These are phyloP conservation scores for Amaranthus cruentus DNA, from an alignment of 148 eudicot genomes.

Conservation along the genomic window DNA sequence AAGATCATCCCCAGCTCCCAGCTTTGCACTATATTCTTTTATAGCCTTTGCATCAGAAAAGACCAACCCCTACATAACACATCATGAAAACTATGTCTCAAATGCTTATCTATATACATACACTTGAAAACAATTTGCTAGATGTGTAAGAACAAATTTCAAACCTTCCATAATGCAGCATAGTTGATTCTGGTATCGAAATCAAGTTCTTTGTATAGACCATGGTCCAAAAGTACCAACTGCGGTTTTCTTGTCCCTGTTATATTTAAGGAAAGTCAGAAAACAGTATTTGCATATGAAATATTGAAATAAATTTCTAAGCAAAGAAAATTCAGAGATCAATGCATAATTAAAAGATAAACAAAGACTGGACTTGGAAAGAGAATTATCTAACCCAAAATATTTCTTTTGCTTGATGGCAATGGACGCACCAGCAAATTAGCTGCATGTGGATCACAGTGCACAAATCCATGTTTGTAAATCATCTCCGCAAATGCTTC, in stretches of 20 bases:
- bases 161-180: constrained; percentile 96
- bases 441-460: constrained; percentile 99
- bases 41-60: constrained; percentile 84
- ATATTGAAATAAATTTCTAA: not conserved
- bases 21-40: constrained; percentile 65
- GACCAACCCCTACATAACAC: constrained; percentile 60
- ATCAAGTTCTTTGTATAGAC: constrained; percentile 91
- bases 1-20: constrained; percentile 97
- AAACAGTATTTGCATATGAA: not conserved
- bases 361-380: not conserved
- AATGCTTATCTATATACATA: not conserved
- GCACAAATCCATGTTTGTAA: constrained; percentile 96
- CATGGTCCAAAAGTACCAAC: constrained; percentile 88
- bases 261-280: constrained; percentile 11
- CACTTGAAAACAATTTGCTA: not conserved
- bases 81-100: constrained; percentile 16
- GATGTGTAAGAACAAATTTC: not conserved
- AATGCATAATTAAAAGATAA: not conserved
- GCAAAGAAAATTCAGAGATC: not conserved
- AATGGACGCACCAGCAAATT: constrained; percentile 81
- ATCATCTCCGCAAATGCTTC: constrained; percentile 97
- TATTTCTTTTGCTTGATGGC: constrained; percentile 52
- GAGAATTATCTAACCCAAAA: constrained; percentile 51
- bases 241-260: constrained; percentile 85
- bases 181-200: constrained; percentile 64